Percentiles rank a stretch among this genome's conserved stretches.
Evolutionary conservation across 202 grass and related monocot species (phyloP).

Genomic region (Brachypodium distachyon): DNA sequence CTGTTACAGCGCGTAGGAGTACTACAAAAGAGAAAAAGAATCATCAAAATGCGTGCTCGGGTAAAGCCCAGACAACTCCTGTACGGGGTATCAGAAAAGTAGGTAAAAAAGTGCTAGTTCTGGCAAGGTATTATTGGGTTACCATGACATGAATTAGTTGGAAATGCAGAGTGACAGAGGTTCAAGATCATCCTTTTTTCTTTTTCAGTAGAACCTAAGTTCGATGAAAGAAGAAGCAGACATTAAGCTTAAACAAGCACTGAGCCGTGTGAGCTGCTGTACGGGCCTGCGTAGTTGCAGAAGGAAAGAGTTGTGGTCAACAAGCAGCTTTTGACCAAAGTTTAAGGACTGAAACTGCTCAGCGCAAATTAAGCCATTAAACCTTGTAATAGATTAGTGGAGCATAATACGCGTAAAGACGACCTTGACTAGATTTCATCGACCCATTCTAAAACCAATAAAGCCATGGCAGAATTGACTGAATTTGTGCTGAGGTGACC

Average conservation of each 20-base stretch:
- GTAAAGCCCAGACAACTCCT: conserved; percentile 16
- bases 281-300: background rate
- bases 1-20: background rate
- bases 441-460: background rate
- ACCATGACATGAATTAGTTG: background rate
- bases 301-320: conserved; percentile 19
- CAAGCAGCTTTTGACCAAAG: conserved; percentile 28
- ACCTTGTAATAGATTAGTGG: background rate
- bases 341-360: background rate
- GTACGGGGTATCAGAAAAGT: background rate
- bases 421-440: background rate
- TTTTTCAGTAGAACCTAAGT: background rate
- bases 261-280: background rate
- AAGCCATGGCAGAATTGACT: background rate
- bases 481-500: background rate
- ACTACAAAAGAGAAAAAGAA: conserved; percentile 10
- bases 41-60: conserved; percentile 21
- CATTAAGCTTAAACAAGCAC: background rate
- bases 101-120: conserved; percentile 11
- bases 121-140: background rate
- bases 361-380: background rate
- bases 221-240: background rate
- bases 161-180: background rate
- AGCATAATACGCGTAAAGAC: background rate
- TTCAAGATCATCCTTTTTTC: background rate